Evolutionary conservation across 2,329 filamentous ascomycete genomes (phyloP), one percentile per base, ranked within the genome.

Genomic region (Ambrosiella cleistominuta): DNA sequence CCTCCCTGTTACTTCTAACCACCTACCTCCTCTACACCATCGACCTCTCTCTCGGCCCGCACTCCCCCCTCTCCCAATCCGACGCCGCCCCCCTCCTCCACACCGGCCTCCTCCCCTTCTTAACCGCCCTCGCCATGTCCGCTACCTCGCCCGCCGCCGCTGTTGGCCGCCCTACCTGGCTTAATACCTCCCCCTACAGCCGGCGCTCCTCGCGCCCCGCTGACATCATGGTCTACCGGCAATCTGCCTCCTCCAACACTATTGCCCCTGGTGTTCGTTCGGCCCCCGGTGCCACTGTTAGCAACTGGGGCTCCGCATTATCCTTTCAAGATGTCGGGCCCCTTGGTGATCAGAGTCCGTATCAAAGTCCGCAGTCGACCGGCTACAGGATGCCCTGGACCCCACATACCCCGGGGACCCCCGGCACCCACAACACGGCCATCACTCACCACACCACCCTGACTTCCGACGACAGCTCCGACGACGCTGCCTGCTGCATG

Each of bases 21-120:
- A 68, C 74, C 64, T 69, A 74, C 57, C 65, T 71, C 56, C 70
- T 72, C 56, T 67, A 73, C 11, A 65, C 73, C 13, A 65, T 70
- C 54, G 69, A 74, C 45, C 66, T 74, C 51, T 65, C 67, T 7
- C 64, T 64, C 35, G 72, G 70, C 7, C 61, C 73, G 8, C 60
- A 62, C 3, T 67, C 67, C 37, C 50, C 62, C 13, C 62, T 72
- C 1, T 69, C 71, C 56, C 69, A 72, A 54, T 73, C 69, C 7
- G 65, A 74, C 57, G 56, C 66, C 3, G 66, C 68, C 12, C 68
- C 68, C 35, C 68, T 73, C 62, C 62, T 74, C 7, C 63, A 74
- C 47, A 68, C 72, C 62, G 72, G 72, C 49, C 64, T 67, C n/a
- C 52, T 73, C 2, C 69, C 74, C 7, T 65, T 75, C 13, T 44